Evolutionary conservation across 768 basidiomycete genomes (phyloP).

Genomic region (Xerocomus brunneocitrinus): DNA sequence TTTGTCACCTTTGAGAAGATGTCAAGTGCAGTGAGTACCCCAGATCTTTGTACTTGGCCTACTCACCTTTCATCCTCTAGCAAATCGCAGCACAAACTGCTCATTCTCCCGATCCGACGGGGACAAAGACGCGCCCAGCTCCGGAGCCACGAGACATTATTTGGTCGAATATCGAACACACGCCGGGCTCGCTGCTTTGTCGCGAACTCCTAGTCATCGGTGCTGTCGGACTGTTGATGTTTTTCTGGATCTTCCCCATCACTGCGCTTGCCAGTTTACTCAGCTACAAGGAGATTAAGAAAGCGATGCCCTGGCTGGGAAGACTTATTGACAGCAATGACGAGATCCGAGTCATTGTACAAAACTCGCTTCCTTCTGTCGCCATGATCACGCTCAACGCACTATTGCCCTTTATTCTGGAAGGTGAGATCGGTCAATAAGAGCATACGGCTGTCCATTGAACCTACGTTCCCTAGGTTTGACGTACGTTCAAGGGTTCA

Average conservation of each 20-base stretch:
- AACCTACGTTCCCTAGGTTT: conserved; percentile 40
- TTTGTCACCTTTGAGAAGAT: conserved; percentile 98
- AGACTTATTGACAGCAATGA: conserved; percentile 77
- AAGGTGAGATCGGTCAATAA: conserved; percentile 46
- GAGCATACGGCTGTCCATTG: neutral
- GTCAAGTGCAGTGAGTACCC: conserved; percentile 70
- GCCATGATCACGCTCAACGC: conserved; percentile 91
- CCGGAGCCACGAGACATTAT: conserved; percentile 96
- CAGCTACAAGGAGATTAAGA: conserved; percentile 92
- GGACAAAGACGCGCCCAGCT: conserved; percentile 67
- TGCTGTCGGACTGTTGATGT: conserved; percentile 68
- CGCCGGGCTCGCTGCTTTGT: conserved; percentile 50
- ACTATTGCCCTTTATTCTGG: conserved; percentile 80
- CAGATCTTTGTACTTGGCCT: neutral
- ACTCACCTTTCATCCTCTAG: conserved; percentile 30
- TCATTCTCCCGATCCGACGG: conserved; percentile 63
- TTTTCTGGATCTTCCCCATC: conserved; percentile 92
- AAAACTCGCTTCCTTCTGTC: conserved; percentile 89
- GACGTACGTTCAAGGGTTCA: conserved; percentile 88
- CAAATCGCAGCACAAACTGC: conserved; percentile 89
- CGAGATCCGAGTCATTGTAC: conserved; percentile 79
- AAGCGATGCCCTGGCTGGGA: conserved; percentile 83
- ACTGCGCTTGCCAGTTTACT: conserved; percentile 80
- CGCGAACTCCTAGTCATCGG: conserved; percentile 70
- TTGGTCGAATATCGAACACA: conserved; percentile 84